Percentiles rank a stretch among this genome's conserved stretches.
phyloP scores from a whole-genome alignment of 768 basidiomycete species.

The Boletus vermiculosoides region DNA sequence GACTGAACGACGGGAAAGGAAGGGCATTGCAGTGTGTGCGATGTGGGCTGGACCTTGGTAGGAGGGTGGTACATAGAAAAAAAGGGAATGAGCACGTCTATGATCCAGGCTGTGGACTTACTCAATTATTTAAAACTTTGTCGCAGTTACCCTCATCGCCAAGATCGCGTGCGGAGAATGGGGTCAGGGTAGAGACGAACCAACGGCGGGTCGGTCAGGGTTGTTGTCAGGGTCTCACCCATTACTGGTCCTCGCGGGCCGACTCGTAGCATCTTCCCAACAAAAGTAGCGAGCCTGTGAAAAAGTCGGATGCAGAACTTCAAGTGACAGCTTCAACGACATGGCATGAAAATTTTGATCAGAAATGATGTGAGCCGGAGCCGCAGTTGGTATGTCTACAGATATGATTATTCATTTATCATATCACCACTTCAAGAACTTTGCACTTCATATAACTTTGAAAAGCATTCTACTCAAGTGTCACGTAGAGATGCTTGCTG shows the following conservation, averaged over 20 bases:
- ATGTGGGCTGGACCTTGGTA: neutral
- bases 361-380: neutral
- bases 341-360: too few species aligned
- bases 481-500: conserved; percentile 64
- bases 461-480: conserved; percentile 31
- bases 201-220: conserved; percentile 8
- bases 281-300: neutral
- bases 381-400: neutral
- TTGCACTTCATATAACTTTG: conserved; percentile 2
- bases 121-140: conserved; percentile 25
- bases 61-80: conserved; percentile 18
- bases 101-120: neutral
- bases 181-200: conserved; percentile 6
- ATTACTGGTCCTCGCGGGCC: neutral
- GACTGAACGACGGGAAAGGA: conserved; percentile 30
- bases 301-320: neutral
- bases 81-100: neutral
- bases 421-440: neutral
- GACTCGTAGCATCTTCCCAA: neutral
- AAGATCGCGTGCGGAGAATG: conserved; percentile 16
- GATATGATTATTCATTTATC: neutral
- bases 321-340: too few species aligned
- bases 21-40: conserved; percentile 20
- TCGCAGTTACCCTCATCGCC: conserved; percentile 12
- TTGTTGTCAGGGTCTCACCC: conserved; percentile 17